phyloP scores from a whole-genome alignment of 176 grass and related monocot genomes.

The Triticum monococcum region DNA sequence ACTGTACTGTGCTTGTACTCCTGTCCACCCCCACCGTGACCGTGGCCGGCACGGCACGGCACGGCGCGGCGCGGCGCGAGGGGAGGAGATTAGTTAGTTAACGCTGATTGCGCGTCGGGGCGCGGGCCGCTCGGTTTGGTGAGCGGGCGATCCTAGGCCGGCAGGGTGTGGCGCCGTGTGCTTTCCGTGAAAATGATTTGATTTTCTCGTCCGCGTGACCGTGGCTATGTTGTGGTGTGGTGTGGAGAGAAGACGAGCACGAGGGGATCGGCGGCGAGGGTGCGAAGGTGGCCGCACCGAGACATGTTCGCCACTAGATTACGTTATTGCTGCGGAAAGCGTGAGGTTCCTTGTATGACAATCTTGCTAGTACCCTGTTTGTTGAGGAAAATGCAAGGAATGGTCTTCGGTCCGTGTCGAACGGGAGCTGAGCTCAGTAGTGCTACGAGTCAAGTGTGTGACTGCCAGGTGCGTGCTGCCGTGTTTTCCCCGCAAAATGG shows the following conservation, averaged over 20 bases:
- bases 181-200: no score
- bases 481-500: neutral
- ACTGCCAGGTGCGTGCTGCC: neutral
- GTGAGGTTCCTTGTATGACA: slow-evolving; percentile 4
- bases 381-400: slow-evolving; percentile 28
- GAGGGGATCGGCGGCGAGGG: neutral
- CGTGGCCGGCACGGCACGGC: neutral
- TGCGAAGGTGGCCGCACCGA: no score
- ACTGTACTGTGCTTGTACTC: neutral
- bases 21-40: neutral
- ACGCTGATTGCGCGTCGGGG: neutral
- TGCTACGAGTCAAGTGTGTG: neutral
- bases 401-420: neutral
- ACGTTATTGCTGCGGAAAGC: slow-evolving; percentile 18
- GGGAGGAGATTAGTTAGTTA: neutral
- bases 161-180: neutral
- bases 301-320: neutral
- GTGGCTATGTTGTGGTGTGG: neutral
- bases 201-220: neutral
- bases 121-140: neutral
- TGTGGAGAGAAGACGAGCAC: neutral
- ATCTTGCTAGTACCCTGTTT: neutral
- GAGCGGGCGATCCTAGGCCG: neutral
- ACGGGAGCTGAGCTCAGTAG: no score
- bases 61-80: neutral